Conservation (phyloP, 1,139 yeast genomes). For the Kodamaea arcana region DNA sequence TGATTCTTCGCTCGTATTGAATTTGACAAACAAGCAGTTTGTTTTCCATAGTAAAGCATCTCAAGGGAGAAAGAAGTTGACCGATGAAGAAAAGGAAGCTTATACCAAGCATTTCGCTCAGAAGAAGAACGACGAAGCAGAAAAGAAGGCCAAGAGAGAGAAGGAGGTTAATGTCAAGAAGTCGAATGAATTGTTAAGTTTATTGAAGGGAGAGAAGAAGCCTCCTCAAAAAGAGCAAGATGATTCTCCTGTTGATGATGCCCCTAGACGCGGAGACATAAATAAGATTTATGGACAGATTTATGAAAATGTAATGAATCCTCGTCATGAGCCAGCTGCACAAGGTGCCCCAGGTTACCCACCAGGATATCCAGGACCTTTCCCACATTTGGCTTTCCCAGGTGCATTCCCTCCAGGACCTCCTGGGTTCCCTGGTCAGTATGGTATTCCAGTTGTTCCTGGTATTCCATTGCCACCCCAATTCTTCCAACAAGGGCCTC, state of each 20-base stretch:
- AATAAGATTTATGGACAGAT: slow-evolving; percentile 50
- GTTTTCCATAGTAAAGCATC: slow-evolving; percentile 73
- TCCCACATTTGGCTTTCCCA: background rate
- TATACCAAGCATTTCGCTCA: slow-evolving; percentile 17
- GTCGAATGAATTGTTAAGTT: slow-evolving; percentile 21
- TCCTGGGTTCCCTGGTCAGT: slow-evolving; percentile 12
- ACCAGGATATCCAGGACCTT: slow-evolving; percentile 9
- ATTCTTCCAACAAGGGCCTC: slow-evolving; percentile 18
- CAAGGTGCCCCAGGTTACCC: slow-evolving; percentile 9
- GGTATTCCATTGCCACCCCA: slow-evolving; percentile 35
- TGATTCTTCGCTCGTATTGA: slow-evolving; percentile 78
- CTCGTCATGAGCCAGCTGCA: slow-evolving; percentile 22
- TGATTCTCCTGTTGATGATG: slow-evolving; percentile 25
- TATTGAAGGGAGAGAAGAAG: slow-evolving; percentile 24
- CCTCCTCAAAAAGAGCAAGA: slow-evolving; percentile 13
- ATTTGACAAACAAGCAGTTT: slow-evolving; percentile 69
- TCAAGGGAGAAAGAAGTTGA: slow-evolving; percentile 33
- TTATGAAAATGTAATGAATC: slow-evolving; percentile 41
- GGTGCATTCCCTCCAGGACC: slow-evolving; percentile 13
- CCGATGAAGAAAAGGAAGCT: slow-evolving; percentile 21
- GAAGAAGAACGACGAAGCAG: slow-evolving; percentile 21
- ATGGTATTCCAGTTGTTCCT: slow-evolving; percentile 20
- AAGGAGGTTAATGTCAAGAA: slow-evolving; percentile 11
- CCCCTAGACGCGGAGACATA: slow-evolving; percentile 11
- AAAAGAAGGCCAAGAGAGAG: slow-evolving; percentile 14